phyloP scores from a whole-genome alignment of 345 rosid species.

The Odontarrhena argentea region DNA sequence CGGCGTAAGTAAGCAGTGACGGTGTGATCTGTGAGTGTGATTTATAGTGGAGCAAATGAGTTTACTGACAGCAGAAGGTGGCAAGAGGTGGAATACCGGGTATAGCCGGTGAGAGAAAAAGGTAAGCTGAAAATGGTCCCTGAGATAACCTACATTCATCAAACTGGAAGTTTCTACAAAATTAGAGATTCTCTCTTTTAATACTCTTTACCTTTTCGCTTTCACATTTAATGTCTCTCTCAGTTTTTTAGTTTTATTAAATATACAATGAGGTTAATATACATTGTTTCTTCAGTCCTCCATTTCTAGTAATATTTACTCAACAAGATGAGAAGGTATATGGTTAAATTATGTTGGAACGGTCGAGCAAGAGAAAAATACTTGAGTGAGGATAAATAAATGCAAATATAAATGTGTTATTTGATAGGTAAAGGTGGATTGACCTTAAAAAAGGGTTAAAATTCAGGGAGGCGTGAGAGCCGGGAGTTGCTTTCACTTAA shows the following conservation, averaged over 20 bases:
- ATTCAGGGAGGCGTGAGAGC: slow-evolving; percentile 19
- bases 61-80: slow-evolving; percentile 29
- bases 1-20: slow-evolving; percentile 38
- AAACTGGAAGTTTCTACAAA: slow-evolving; percentile 40
- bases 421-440: not conserved
- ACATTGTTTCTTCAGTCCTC: not conserved
- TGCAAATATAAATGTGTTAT: not conserved
- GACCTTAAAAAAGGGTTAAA: not conserved
- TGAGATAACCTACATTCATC: slow-evolving; percentile 14
- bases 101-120: slow-evolving; percentile 19
- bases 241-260: not conserved
- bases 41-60: slow-evolving; percentile 17
- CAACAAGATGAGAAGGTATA: no score
- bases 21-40: slow-evolving; percentile 21
- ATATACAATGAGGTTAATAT: not conserved
- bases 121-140: slow-evolving; percentile 35
- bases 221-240: slow-evolving; percentile 22
- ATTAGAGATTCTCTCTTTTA: slow-evolving; percentile 34
- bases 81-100: slow-evolving; percentile 8
- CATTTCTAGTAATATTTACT: not conserved
- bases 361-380: slow-evolving; percentile 6
- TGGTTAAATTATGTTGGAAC: not conserved
- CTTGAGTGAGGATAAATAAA: not conserved
- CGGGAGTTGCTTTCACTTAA: slow-evolving; percentile 40
- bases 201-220: slow-evolving; percentile 34